Percentiles rank a stretch among this genome's conserved stretches.
phyloP scores from a whole-genome alignment of 495 filamentous ascomycete species.

The Talaromyces ruber region DNA sequence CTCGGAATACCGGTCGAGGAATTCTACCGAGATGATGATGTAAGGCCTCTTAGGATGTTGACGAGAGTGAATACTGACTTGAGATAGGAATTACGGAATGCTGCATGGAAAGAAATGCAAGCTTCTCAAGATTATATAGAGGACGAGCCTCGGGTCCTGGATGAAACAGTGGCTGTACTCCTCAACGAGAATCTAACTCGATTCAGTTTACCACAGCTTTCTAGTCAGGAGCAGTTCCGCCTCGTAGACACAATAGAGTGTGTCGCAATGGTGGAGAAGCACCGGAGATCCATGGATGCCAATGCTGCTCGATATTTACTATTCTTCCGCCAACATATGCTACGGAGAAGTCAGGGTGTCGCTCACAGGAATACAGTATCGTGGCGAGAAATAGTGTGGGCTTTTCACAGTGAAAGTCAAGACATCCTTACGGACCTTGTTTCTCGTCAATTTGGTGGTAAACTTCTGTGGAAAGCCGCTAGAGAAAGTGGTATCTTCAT shows the following conservation, averaged over 20 bases:
- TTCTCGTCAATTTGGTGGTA: slow-evolving; percentile 67
- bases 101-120: slow-evolving; percentile 41
- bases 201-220: slow-evolving; percentile 71
- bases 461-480: slow-evolving; percentile 76
- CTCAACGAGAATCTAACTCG: slow-evolving; percentile 74
- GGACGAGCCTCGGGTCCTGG: slow-evolving; percentile 55
- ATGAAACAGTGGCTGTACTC: slow-evolving; percentile 59
- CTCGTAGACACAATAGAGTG: slow-evolving; percentile 85
- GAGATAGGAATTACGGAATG: slow-evolving; percentile 25
- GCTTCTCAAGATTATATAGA: slow-evolving; percentile 48
- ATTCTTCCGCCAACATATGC: slow-evolving; percentile 77
- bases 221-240: slow-evolving; percentile 82
- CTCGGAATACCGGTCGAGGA: slow-evolving; percentile 62
- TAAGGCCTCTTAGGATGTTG: slow-evolving; percentile 14
- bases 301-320: slow-evolving; percentile 87
- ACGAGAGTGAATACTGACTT: slow-evolving; percentile 16
- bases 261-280: slow-evolving; percentile 76
- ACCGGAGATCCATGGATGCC: slow-evolving; percentile 84
- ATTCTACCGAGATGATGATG: slow-evolving; percentile 53
- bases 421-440: slow-evolving; percentile 88
- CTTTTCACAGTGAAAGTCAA: slow-evolving; percentile 83
- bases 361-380: slow-evolving; percentile 60
- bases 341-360: slow-evolving; percentile 54
- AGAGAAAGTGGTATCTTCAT: slow-evolving; percentile 86
- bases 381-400: slow-evolving; percentile 94